Base-by-base conservation (phyloP, 768 basidiomycete species). In the Mycena chlorophos region DNA sequence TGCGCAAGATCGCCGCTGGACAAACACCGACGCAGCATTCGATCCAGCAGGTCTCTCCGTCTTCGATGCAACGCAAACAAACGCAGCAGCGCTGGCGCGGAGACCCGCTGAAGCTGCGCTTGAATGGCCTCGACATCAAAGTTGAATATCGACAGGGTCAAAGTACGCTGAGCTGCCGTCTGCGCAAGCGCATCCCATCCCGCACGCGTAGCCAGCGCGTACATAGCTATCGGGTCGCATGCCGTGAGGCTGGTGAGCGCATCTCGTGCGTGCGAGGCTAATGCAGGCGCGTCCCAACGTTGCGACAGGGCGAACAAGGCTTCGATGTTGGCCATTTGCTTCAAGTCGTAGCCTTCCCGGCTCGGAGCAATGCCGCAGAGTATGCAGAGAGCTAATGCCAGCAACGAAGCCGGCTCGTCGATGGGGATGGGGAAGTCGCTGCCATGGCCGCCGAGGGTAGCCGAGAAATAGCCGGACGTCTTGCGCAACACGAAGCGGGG, bases 401-500 rank as follows among this genome's bases (percentile, higher is more conserved):
- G 56, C 20, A 46, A 22, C 12, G 53, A n/a, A 31, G 37, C 50
- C n/a, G 54, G 46, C 19, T 51, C 52, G 28, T 37, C 49, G 19
- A 51, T 12, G 12, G 46, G 31, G 29, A 46, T 45, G 3, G 51
- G 47, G 29, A 54, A 22, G 39, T 48, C 26, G 52, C 39, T 13
- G 52, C 40, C 27, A 20, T 19, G 25, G 42, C 19, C 30, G 42
- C 29, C 46, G 51, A 57, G 56, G 19, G 56, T 58, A 22, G 53
- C 60, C 12, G 42, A 39, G 29, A 62, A 62, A 47, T 62, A 55
- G 8, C 40, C 56, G 2, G 60, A 19, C 16, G 60, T 54, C 42
- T 51, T 29, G 2, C 60, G 56, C 10, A 60, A 55, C 4, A 71
- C 71, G 17, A 63, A 63, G 22, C 65, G 73, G 10, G 75, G 76